Evolutionary conservation across 2,329 filamentous ascomycete genomes (phyloP), one percentile per base, ranked within the genome.

Genomic region (Akanthomyces muscarius): DNA sequence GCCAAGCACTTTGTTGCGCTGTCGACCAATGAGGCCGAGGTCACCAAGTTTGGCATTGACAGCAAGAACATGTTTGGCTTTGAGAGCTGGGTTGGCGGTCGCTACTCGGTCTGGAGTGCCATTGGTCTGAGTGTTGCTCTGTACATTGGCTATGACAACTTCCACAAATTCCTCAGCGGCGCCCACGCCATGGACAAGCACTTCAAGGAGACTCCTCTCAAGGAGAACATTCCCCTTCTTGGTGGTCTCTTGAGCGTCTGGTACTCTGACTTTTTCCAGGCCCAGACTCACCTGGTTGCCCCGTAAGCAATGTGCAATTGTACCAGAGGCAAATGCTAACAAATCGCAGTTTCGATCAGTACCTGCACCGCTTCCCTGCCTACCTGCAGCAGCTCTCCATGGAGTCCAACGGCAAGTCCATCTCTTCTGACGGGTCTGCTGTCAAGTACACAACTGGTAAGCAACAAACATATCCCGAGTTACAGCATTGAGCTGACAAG

Each of bases 21-120:
- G 60, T 98, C 95, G 56, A 99, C 95, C 76, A 99, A 99, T 80
- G 90, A 94, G 80, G 76, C 82, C 61, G 94, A 98, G 81, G 95
- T 99, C 66, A 92, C 90, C 80, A 98, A 98, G 84, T 99, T 99
- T 72, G 95, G 95, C 68, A 99, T 99, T 73, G 94, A 98, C 81
- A 89, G 88, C 80, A 94, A 94, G 85, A 99, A 98, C 85, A 99
- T 99, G 95, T 99, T 99, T 74, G 93, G 92, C 71, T 99, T 99
- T 76, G 93, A 94, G 79, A 96, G 91, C 79, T 99, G 95, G 95
- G 94, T 98, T 59, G 95, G 95, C 76, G 95, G 95, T 63, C 90
- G 95, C 65, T 99, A 99, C 86, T 97, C 92, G 65, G 95, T 99
- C 69, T 99, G 95, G 95, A 97, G 92, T 70, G 95, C 95, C 76